These are phyloP conservation scores for Wilcoxina mikolae DNA, from an alignment of 495 filamentous ascomycete species.

Conservation along the genomic window DNA sequence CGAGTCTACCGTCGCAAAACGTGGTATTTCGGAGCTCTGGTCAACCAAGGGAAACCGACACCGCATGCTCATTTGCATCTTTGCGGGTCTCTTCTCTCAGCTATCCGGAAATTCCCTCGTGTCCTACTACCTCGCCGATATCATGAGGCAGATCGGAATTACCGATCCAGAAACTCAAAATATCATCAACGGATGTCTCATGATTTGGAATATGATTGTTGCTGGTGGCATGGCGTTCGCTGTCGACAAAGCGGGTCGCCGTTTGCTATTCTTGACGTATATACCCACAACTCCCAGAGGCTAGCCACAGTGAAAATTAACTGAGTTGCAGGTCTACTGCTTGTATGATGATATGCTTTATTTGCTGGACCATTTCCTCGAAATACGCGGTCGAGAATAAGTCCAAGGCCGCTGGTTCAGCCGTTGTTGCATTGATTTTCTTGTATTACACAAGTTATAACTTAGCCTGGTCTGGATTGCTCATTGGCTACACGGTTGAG, in stretches of 20 bases:
- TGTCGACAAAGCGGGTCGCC: constrained; percentile 32
- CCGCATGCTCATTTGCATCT: constrained; percentile 22
- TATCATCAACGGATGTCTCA: constrained; percentile 34
- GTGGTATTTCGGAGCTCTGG: constrained; percentile 24
- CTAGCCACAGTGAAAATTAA: neutral
- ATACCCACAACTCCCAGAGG: neutral
- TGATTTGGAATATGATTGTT: constrained; percentile 32
- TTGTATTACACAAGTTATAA: constrained; percentile 35
- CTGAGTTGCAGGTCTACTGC: constrained; percentile 22
- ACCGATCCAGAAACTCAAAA: constrained; percentile 26
- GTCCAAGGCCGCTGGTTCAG: constrained; percentile 17
- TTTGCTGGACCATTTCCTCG: constrained; percentile 30
- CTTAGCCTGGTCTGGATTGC: constrained; percentile 31
- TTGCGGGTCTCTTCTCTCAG: constrained; percentile 30
- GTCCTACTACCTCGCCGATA: constrained; percentile 36
- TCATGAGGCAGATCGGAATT: constrained; percentile 22
- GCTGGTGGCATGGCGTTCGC: constrained; percentile 33
- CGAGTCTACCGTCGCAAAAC: constrained; percentile 33
- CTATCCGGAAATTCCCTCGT: constrained; percentile 37
- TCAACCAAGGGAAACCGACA: constrained; percentile 23
- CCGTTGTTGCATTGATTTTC: constrained; percentile 34
- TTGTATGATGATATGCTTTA: constrained; percentile 31
- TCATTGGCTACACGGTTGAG: constrained; percentile 34
- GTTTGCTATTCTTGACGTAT: constrained; percentile 30
- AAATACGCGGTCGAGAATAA: constrained; percentile 22